phyloP scores from a whole-genome alignment of 257 asterid genomes.

The Fraxinus americana region DNA sequence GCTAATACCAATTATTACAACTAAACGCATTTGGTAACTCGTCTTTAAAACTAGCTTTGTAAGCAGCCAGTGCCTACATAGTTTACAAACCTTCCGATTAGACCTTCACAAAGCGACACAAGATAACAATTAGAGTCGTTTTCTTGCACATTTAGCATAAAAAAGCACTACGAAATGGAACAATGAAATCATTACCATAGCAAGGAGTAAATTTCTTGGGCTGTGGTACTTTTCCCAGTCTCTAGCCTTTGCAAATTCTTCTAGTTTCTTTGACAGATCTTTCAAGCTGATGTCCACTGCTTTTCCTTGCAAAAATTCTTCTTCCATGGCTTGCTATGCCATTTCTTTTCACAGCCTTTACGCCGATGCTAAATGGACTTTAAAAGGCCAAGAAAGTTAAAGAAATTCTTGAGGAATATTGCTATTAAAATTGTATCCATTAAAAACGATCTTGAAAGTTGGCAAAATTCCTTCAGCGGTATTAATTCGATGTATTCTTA shows the following conservation, averaged over 20 bases:
- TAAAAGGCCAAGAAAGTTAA: conserved; percentile 10
- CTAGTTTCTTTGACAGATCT: conserved; percentile 48
- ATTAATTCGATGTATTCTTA: not conserved
- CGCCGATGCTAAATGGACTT: conserved; percentile 16
- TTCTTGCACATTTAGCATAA: not conserved
- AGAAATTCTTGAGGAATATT: conserved; percentile 14
- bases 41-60: not conserved
- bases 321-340: conserved; percentile 10
- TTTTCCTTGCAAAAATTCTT: conserved; percentile 18
- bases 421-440: not conserved
- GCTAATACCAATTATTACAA: too few relatives aligned
- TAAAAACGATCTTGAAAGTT: conserved; percentile 22
- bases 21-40: too few relatives aligned
- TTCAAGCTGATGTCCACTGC: conserved; percentile 43
- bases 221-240: conserved; percentile 63
- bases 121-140: too few relatives aligned
- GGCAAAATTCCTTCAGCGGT: conserved; percentile 25
- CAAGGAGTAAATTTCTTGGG: conserved; percentile 66
- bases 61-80: not conserved
- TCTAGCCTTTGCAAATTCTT: conserved; percentile 61
- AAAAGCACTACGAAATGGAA: not conserved
- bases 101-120: not conserved
- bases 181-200: conserved; percentile 46
- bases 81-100: not conserved
- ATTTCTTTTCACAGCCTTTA: not conserved